Percentiles rank a stretch among this genome's conserved stretches.
Conservation (phyloP, 2,329 filamentous ascomycete species). For the Cercospora berteroae region DNA sequence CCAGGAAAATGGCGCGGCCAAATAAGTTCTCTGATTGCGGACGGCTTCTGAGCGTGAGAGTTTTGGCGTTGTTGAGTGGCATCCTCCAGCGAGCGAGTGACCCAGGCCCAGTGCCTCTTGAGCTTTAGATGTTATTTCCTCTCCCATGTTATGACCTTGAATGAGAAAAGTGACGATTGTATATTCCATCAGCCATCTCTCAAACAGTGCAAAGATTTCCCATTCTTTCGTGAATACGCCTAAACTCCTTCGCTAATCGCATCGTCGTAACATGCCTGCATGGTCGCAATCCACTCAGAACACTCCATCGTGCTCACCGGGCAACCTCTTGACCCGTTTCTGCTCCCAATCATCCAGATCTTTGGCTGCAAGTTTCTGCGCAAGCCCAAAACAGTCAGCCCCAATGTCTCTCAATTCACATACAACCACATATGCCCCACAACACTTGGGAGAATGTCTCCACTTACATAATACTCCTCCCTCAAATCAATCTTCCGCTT, state of each 20-base stretch:
- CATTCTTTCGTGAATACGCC: background rate
- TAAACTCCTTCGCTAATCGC: background rate
- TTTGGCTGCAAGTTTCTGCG: conserved; percentile 75
- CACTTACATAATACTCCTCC: conserved; percentile 82
- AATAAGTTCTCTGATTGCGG: conserved; percentile 2
- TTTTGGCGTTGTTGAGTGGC: conserved; percentile 7
- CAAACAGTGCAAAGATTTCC: background rate
- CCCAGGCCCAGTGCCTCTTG: background rate
- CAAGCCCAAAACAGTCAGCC: conserved; percentile 13
- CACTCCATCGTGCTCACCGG: conserved; percentile 85
- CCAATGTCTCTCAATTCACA: too few species aligned
- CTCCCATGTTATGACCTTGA: background rate
- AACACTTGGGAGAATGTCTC: too few species aligned
- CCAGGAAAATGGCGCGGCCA: conserved; percentile 15
- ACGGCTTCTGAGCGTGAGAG: conserved; percentile 15
- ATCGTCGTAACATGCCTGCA: background rate
- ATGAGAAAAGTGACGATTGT: background rate
- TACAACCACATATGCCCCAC: too few species aligned
- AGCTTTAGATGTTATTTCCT: background rate
- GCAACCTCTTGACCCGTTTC: conserved; percentile 83
- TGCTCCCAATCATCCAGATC: conserved; percentile 97
- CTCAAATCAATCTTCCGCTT: conserved; percentile 72
- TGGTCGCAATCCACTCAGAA: conserved; percentile 48
- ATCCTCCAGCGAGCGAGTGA: background rate
- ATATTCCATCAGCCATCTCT: background rate